Evolutionary conservation across 179 eudicot genomes (phyloP).

Genomic region (Spinacia oleracea): DNA sequence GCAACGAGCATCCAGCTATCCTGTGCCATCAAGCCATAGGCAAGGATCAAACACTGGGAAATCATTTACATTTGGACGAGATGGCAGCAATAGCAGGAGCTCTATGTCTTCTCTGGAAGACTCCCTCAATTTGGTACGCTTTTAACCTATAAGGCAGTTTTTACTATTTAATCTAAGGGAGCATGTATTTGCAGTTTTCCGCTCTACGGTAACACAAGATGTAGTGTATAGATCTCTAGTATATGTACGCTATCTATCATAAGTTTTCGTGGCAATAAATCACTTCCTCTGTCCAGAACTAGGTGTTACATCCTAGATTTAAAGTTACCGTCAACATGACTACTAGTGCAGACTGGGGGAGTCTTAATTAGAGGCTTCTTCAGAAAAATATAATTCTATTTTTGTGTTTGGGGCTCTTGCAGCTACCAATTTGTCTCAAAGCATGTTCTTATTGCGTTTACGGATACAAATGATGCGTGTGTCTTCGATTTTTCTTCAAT

Average conservation of each 20-base stretch:
- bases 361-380: background rate
- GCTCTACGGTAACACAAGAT: no score
- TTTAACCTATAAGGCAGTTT: background rate
- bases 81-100: conserved; percentile 87
- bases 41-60: conserved; percentile 49
- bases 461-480: background rate
- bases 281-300: background rate
- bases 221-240: no score
- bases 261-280: background rate
- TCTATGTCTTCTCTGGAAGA: conserved; percentile 64
- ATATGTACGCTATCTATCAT: no score
- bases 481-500: no score
- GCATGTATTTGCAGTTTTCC: background rate
- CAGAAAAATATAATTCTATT: background rate
- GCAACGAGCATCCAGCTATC: conserved; percentile 59
- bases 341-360: background rate
- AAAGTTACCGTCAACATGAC: no score
- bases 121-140: conserved; percentile 59
- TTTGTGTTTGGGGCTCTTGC: background rate
- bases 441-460: background rate
- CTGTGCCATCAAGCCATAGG: conserved; percentile 48
- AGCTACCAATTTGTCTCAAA: background rate
- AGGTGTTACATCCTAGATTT: background rate
- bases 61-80: conserved; percentile 82
- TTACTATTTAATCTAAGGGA: background rate